Percentiles rank a stretch among this genome's conserved stretches.
Conservation (phyloP, 2,329 filamentous ascomycete genomes). For the Elsinoe batatas region DNA sequence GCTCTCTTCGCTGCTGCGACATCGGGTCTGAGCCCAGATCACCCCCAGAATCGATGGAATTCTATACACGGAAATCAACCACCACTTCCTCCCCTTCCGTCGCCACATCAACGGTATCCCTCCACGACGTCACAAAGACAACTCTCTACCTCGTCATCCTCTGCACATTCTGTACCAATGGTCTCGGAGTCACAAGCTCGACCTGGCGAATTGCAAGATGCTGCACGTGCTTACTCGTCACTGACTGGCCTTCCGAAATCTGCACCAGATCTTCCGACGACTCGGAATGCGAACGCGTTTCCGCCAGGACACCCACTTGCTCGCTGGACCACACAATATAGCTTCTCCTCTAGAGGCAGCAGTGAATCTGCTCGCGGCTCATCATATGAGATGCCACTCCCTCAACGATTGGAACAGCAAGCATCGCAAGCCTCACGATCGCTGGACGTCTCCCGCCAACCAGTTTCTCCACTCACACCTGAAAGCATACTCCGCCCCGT, state of each 20-base stretch:
- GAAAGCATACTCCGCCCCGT: conserved; percentile 1
- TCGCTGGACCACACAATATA: conserved; percentile 3
- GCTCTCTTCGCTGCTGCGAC: conserved; percentile 8
- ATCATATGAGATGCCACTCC: conserved; percentile 2
- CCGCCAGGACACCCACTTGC: conserved; percentile 4
- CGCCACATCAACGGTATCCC: background rate
- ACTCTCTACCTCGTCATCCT: conserved; percentile 3
- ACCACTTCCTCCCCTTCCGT: background rate
- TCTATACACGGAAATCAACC: background rate
- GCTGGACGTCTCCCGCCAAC: background rate
- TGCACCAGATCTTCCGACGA: conserved; percentile 2
- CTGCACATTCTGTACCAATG: background rate
- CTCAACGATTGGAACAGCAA: background rate
- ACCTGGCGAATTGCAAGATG: background rate
- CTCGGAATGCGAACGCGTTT: background rate
- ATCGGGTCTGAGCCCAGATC: conserved; percentile 9
- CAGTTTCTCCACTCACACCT: background rate
- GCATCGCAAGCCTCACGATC: background rate
- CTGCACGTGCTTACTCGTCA: background rate
- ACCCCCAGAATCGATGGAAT: background rate
- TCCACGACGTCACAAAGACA: background rate
- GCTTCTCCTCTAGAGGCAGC: conserved; percentile 4
- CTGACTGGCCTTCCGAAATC: conserved; percentile 5
- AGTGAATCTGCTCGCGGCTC: background rate
- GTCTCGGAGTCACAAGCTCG: background rate